Evolutionary conservation across 2,329 filamentous ascomycete species (phyloP).

Genomic region (Aplosporella prunicola): DNA sequence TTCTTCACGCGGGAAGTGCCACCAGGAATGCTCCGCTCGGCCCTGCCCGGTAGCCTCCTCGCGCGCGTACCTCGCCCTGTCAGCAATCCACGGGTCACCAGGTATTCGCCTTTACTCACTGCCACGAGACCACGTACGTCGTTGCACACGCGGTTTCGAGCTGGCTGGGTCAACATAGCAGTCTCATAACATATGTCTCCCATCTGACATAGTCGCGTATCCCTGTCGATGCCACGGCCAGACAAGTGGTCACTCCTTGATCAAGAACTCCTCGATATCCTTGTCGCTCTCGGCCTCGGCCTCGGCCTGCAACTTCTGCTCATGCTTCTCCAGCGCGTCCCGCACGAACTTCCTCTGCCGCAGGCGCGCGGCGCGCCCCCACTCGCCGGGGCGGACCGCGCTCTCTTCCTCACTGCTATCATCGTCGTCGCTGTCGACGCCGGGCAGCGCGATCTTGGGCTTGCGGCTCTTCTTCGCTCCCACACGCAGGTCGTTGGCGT

Average conservation of each 20-base stretch:
- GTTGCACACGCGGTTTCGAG: too few species aligned
- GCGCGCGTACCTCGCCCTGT: too few species aligned
- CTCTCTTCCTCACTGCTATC: slow-evolving; percentile 30
- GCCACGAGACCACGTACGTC: too few species aligned
- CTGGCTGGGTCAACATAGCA: too few species aligned
- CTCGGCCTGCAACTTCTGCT: slow-evolving; percentile 43
- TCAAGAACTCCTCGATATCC: slow-evolving; percentile 64
- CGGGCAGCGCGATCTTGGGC: slow-evolving; percentile 44
- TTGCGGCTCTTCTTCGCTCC: slow-evolving; percentile 22
- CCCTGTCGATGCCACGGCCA: too few species aligned
- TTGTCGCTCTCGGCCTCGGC: slow-evolving; percentile 62
- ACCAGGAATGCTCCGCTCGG: too few species aligned
- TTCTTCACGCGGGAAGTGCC: too few species aligned
- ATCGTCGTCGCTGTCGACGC: slow-evolving; percentile 43
- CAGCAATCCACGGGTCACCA: too few species aligned
- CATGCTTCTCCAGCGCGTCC: slow-evolving; percentile 54
- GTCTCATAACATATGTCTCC: too few species aligned
- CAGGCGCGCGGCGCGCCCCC: slow-evolving; percentile 62
- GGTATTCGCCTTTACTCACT: too few species aligned
- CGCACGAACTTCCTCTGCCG: slow-evolving; percentile 59
- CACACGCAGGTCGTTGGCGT: slow-evolving; percentile 25
- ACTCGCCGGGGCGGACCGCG: slow-evolving; percentile 43
- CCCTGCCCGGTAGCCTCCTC: too few species aligned
- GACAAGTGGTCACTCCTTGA: slow-evolving; percentile 38
- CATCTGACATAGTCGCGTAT: too few species aligned